phyloP scores from a whole-genome alignment of 352 stramenopile species.

The Pythium scleroteichum region DNA sequence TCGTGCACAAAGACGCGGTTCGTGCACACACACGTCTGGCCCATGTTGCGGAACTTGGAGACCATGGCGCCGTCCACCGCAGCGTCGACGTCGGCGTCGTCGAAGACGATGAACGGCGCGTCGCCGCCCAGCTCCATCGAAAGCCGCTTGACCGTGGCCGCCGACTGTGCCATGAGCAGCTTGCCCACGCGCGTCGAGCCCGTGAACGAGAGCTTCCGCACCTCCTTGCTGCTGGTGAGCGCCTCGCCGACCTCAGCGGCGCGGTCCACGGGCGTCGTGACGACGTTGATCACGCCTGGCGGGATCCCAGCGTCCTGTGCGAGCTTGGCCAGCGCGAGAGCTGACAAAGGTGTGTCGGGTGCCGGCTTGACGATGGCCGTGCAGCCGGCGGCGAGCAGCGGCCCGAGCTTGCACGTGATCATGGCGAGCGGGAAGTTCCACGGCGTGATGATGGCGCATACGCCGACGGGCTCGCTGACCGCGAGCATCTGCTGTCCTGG shows the following conservation, averaged over 20 bases:
- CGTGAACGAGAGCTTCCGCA: slow-evolving; percentile 91
- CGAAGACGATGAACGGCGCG: slow-evolving; percentile 91
- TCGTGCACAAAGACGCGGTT: slow-evolving; percentile 94
- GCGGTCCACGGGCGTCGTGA: slow-evolving; percentile 58
- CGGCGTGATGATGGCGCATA: slow-evolving; percentile 91
- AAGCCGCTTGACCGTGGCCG: slow-evolving; percentile 73
- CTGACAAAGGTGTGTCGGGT: slow-evolving; percentile 95
- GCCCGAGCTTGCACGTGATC: slow-evolving; percentile 96
- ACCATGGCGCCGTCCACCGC: slow-evolving; percentile 78
- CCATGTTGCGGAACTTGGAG: slow-evolving; percentile 90
- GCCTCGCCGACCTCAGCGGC: slow-evolving; percentile 68
- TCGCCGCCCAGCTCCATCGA: slow-evolving; percentile 92
- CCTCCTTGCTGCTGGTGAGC: slow-evolving; percentile 60
- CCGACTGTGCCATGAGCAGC: slow-evolving; percentile 71
- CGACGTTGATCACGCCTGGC: slow-evolving; percentile 86
- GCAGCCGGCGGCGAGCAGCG: slow-evolving; percentile 94
- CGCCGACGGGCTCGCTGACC: slow-evolving; percentile 91
- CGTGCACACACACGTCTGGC: slow-evolving; percentile 85
- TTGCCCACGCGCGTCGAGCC: slow-evolving; percentile 82
- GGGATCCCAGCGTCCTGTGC: slow-evolving; percentile 85
- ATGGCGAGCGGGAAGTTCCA: slow-evolving; percentile 87
- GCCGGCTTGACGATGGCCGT: slow-evolving; percentile 96
- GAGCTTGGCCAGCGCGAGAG: slow-evolving; percentile 90
- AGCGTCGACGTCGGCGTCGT: slow-evolving; percentile 80
- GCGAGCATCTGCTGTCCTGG: slow-evolving; percentile 64